Evolutionary conservation across 1,284 basidiomycete species (phyloP), one percentile per base, ranked within the genome.

Genomic region (Cerrena zonata): DNA sequence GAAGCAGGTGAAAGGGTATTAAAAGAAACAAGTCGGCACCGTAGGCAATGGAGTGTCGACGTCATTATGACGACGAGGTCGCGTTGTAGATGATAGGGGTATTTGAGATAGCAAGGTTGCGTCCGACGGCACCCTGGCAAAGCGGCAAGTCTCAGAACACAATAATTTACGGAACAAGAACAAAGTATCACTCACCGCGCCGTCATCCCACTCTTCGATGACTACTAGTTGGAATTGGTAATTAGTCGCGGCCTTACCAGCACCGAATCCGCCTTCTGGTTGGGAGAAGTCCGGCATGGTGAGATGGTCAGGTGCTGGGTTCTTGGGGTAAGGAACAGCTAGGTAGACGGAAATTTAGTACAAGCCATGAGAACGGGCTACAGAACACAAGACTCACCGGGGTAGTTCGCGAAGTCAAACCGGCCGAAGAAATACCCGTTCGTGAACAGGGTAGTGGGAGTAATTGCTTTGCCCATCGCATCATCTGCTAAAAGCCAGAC

Each of bases 211-310:
- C 54, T 78, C 75, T 56, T 79, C 76, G 39, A 77, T 45, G 5
- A 78, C 74, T 19, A 65, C 63, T 4, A 78, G 53, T 44, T 70
- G 67, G 54, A 74, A 66, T 3, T 66, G 64, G 10, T 62, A 58
- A 53, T 76, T 67, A 48, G 52, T 60, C 4, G 59, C 69, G 2
- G 53, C 39, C 42, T 58, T 53, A 11, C 75, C 73, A 5, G 53
- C 45, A 13, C 72, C 74, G 46, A 69, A 76, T 1, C 74, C 76
- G 21, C 70, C 73, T 18, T 65, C 65, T 5, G 64, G 53, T 48
- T 67, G 61, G 1, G 74, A 69, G 53, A 79, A 75, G 65, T 78
- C 66, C 15, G 77, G 77, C 76, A 78, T 77, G 19, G 62, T 66
- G 25, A 77, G 64, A 47, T 69, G 61, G 1, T 66, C 47, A 2